Percentiles rank a stretch among this genome's conserved stretches.
These are phyloP conservation scores for Marsdenia floribunda DNA, from an alignment of 257 asterid genomes.

Conservation along the genomic window DNA sequence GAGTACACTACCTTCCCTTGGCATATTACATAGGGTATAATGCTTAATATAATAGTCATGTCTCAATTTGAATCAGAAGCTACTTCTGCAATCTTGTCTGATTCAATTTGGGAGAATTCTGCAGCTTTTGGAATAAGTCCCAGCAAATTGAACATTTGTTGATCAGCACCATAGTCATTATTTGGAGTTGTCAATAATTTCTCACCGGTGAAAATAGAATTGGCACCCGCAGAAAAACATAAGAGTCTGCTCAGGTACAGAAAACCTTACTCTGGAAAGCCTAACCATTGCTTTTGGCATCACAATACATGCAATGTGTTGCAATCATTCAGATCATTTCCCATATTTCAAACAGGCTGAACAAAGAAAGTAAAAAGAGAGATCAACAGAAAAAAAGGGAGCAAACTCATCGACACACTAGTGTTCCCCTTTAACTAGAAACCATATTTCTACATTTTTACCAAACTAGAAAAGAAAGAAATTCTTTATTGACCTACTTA, in stretches of 20 bases:
- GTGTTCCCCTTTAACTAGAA: too few relatives aligned
- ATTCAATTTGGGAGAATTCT: constrained; percentile 39
- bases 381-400: constrained; percentile 3
- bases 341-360: constrained; percentile 99
- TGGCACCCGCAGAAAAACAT: constrained; percentile 97
- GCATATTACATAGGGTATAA: not conserved
- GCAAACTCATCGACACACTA: too few relatives aligned
- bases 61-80: not conserved
- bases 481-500: not conserved
- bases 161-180: constrained; percentile 87
- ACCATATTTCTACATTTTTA: not conserved
- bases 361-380: constrained; percentile 14
- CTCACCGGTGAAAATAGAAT: constrained; percentile 96
- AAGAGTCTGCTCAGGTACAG: constrained; percentile 93
- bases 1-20: not conserved
- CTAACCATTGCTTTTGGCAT: constrained; percentile 99
- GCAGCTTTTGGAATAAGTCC: constrained; percentile 96
- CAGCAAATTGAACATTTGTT: constrained; percentile 77
- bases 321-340: constrained; percentile 99
- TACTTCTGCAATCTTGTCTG: constrained; percentile 9
- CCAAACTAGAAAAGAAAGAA: not conserved
- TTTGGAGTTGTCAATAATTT: constrained; percentile 92
- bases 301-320: constrained; percentile 84
- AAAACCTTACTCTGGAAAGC: constrained; percentile 90
- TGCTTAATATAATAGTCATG: too few relatives aligned